Base-by-base conservation (phyloP, 2,329 filamentous ascomycete species). In the Fusarium mangiferae region DNA sequence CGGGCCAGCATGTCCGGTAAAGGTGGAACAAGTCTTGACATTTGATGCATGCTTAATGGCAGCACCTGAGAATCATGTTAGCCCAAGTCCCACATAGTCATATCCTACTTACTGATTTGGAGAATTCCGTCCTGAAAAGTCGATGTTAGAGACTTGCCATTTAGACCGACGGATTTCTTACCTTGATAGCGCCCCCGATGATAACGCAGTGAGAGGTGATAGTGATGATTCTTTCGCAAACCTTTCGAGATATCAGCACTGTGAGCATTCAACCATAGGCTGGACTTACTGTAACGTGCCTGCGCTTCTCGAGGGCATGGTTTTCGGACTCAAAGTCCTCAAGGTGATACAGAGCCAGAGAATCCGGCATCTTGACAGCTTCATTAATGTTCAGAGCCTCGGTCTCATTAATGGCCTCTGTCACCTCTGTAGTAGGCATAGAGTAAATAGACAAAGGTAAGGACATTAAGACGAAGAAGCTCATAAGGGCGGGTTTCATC, bases 401-500 rank as follows among this genome's bases (percentile, higher is more conserved):
- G 4, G 39, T 42, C 39, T 15, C 22, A 8, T 41, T 15, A 10
- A 41, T 14, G 15, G 36, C n/a, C 20, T 42, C 61, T 10, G 24
- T 63, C 13, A 0, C 38, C 45, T 63, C 58, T 30, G 39, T 54
- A 12, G 12, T 65, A 2, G 38, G 33, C 12, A 54, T 63, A 54
- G 12, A 63, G 39, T 33, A 63, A 1, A 36, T 0, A 45, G 41
- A 54, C 7, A 48, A 45, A 52, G 45, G 45, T 1, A 45, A 65
- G 18, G n/a, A 39, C 38, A 30, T 65, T 65, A 28, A 63, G 0
- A 18, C 45, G 33, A 39, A 65, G 45, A 54, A 63, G 24, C 0
- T 63, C 9, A 35, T 65, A 54, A 15, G 45, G 62, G 26, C 48
- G 49, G 6, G n/a, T 35, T 39, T 54, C 24, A 63, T 65, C 45